Percentiles rank a stretch among this genome's conserved stretches.
phyloP scores from a whole-genome alignment of 2,329 filamentous ascomycete genomes.

The Phialophora macrospora region DNA sequence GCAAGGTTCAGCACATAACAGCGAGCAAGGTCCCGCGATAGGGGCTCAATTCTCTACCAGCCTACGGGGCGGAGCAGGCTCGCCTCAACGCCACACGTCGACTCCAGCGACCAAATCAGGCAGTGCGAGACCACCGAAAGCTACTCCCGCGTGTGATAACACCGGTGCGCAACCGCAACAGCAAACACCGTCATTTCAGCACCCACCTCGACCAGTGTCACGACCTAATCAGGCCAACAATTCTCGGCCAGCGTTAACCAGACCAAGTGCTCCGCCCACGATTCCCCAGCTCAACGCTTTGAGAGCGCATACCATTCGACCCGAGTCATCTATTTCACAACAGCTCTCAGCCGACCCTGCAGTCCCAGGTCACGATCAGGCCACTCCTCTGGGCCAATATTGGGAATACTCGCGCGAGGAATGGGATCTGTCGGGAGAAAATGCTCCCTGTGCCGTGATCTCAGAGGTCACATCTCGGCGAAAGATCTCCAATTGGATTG shows the following conservation, averaged over 20 bases:
- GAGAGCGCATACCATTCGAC: not conserved
- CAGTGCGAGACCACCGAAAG: not conserved
- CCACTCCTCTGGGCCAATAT: not conserved
- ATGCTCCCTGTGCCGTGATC: not conserved
- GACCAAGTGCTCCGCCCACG: not conserved
- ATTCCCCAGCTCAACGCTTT: not conserved
- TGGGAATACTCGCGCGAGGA: not conserved
- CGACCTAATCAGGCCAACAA: not conserved
- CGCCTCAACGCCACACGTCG: not conserved
- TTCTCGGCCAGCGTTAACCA: not conserved
- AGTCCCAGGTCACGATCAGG: not conserved
- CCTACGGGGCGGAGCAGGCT: not conserved
- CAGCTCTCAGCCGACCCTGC: conserved; percentile 1
- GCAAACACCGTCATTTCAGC: not conserved
- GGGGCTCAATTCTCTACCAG: not conserved
- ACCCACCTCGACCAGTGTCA: not conserved
- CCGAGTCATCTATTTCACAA: not conserved
- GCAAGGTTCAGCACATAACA: not conserved
- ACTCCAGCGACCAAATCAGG: not conserved
- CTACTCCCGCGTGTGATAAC: not conserved
- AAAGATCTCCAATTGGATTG: not conserved
- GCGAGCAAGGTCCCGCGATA: not conserved
- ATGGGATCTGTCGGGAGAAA: not conserved
- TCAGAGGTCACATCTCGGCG: not conserved
- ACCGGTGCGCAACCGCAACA: not conserved